phyloP scores from a whole-genome alignment of 371 early-diverging fungal genomes.

The Mortierella sp. region DNA sequence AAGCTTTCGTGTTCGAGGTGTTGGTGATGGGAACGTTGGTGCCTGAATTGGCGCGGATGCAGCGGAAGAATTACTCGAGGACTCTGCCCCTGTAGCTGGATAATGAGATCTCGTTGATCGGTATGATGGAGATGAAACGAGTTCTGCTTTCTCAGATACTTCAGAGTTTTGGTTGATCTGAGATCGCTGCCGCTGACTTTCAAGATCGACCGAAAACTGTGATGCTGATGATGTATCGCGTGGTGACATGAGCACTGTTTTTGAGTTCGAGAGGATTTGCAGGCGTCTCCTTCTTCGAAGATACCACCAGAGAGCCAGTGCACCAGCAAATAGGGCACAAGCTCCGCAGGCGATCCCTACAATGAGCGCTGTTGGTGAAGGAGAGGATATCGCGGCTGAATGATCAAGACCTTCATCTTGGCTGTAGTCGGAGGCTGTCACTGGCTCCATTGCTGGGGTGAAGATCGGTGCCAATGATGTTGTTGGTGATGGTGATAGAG shows the following conservation, averaged over 20 bases:
- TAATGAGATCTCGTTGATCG: neutral
- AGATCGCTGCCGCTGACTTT: constrained; percentile 1
- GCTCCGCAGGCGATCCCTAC: constrained; percentile 2
- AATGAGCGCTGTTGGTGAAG: constrained; percentile 3
- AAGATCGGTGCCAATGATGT: neutral
- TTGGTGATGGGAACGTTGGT: constrained; percentile 6
- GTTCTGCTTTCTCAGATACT: neutral
- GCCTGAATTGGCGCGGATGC: constrained; percentile 2
- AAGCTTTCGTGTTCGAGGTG: constrained; percentile 2
- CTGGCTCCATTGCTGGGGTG: too few relatives aligned
- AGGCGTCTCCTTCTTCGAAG: constrained; percentile 7
- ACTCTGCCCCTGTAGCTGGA: neutral
- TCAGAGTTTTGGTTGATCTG: neutral
- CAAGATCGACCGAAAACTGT: neutral
- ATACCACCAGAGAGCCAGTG: constrained; percentile 6
- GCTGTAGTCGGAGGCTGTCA: neutral
- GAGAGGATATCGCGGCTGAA: neutral
- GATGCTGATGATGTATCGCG: constrained; percentile 1
- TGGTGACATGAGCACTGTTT: constrained; percentile 15
- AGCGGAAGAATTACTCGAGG: constrained; percentile 1
- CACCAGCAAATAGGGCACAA: neutral
- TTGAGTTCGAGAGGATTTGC: constrained; percentile 9
- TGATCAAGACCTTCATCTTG: neutral
- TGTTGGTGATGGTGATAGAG: neutral
- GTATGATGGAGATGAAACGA: neutral